These are phyloP conservation scores for Pseudopithomyces maydicus DNA, from an alignment of 2,329 filamentous ascomycete species.

Conservation along the genomic window DNA sequence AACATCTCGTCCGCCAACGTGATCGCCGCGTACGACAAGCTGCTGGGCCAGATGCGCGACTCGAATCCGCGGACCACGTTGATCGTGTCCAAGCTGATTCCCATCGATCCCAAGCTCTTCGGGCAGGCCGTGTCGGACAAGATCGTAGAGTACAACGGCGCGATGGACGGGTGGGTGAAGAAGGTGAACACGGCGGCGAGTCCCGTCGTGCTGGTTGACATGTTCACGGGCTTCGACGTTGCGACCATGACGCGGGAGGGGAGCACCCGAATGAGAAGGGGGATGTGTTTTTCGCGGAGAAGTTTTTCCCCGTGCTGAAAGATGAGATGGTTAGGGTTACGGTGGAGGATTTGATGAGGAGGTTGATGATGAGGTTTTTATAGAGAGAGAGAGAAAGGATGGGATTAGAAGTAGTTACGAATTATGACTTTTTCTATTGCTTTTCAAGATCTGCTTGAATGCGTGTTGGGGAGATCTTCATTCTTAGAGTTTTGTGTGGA, in stretches of 20 bases:
- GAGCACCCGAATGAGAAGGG: slow-evolving; percentile 41
- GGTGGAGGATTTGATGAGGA: neutral
- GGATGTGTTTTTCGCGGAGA: slow-evolving; percentile 35
- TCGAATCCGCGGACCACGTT: slow-evolving; percentile 49
- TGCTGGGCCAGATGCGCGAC: slow-evolving; percentile 50
- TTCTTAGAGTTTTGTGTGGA: neutral
- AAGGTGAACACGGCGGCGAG: slow-evolving; percentile 24
- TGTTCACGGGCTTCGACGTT: slow-evolving; percentile 32
- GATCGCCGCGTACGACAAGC: slow-evolving; percentile 43
- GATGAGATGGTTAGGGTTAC: slow-evolving; percentile 4
- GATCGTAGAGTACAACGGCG: slow-evolving; percentile 25
- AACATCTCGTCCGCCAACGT: slow-evolving; percentile 39
- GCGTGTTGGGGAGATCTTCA: neutral
- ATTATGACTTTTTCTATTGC: neutral
- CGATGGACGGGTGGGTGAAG: slow-evolving; percentile 16
- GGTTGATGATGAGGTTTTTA: neutral
- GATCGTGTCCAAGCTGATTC: slow-evolving; percentile 30
- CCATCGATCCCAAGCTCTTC: slow-evolving; percentile 33
- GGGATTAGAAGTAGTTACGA: neutral
- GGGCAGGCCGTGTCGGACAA: slow-evolving; percentile 16
- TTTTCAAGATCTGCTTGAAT: neutral
- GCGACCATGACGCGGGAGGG: slow-evolving; percentile 38
- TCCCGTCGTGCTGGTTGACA: slow-evolving; percentile 37
- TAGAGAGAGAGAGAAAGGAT: neutral
- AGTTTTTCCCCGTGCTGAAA: slow-evolving; percentile 28